Percentiles rank a stretch among this genome's conserved stretches.
Conservation (phyloP, 176 grass and related monocot species). For the Aechmea fasciata region DNA sequence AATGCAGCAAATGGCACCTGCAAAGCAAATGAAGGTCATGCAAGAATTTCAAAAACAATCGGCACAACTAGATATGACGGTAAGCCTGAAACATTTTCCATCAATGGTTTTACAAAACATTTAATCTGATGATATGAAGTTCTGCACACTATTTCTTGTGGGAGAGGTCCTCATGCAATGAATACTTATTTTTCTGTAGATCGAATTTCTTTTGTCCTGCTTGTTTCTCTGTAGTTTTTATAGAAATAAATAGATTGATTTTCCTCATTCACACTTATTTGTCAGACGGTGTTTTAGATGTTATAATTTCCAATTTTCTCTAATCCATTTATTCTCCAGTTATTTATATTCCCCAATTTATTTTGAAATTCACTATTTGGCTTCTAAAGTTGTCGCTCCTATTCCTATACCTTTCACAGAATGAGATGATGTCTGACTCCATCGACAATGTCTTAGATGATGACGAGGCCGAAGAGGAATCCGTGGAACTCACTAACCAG, state of each 20-base stretch:
- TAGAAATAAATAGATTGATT: neutral
- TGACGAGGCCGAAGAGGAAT: constrained; percentile 86
- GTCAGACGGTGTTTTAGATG: neutral
- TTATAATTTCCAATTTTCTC: neutral
- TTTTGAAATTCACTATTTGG: too few species aligned
- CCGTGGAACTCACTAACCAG: constrained; percentile 83
- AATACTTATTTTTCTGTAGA: too few species aligned
- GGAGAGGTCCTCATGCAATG: too few species aligned
- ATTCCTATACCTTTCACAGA: constrained; percentile 41
- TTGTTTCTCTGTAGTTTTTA: neutral
- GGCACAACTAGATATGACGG: constrained; percentile 79
- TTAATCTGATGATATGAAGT: constrained; percentile 2
- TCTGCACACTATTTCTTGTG: neutral
- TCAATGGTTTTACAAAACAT: constrained; percentile 11
- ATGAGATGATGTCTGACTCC: constrained; percentile 88
- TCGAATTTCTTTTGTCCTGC: neutral
- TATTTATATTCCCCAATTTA: neutral
- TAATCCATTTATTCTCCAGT: neutral
- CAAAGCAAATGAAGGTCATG: constrained; percentile 87
- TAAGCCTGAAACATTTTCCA: constrained; percentile 18
- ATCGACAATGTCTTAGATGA: constrained; percentile 67
- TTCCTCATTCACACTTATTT: neutral
- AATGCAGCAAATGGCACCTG: constrained; percentile 86
- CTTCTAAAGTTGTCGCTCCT: neutral
- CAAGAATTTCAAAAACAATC: constrained; percentile 98